Evolutionary conservation across 345 rosid species (phyloP).

Genomic region (Moricandia arvensis): DNA sequence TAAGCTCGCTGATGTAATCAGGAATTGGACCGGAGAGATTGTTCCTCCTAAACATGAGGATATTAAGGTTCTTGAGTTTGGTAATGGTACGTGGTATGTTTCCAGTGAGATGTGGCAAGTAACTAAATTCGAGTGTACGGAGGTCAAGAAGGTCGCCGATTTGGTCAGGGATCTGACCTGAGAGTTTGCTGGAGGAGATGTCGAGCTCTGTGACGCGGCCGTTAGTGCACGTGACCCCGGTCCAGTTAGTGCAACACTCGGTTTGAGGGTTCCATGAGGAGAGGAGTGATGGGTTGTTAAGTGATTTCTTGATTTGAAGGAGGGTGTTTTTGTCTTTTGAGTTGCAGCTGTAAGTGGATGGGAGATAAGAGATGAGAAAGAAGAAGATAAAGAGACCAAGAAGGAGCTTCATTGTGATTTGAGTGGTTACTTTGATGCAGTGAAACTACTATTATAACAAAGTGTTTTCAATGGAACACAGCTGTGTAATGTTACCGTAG

Average conservation of each 20-base stretch:
- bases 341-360: constrained; percentile 45
- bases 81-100: constrained; percentile 56
- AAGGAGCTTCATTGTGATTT: constrained; percentile 27
- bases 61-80: constrained; percentile 54
- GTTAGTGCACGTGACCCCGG: constrained; percentile 55
- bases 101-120: constrained; percentile 55
- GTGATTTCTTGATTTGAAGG: constrained; percentile 52
- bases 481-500: no score
- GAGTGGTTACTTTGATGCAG: neutral
- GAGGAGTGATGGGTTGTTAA: constrained; percentile 58
- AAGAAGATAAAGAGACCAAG: constrained; percentile 20
- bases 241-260: constrained; percentile 73
- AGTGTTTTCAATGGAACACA: neutral
- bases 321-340: constrained; percentile 57
- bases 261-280: constrained; percentile 67
- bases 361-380: constrained; percentile 4
- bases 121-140: constrained; percentile 44
- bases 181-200: constrained; percentile 41
- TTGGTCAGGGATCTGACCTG: constrained; percentile 54
- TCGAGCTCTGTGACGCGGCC: constrained; percentile 55
- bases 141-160: constrained; percentile 69
- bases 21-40: constrained; percentile 59
- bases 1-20: constrained; percentile 50
- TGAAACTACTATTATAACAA: neutral
- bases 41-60: constrained; percentile 47